Percentiles rank a stretch among this genome's conserved stretches.
Evolutionary conservation across 106 monocot species (phyloP).

Genomic region (Apostasia shenzhenica): DNA sequence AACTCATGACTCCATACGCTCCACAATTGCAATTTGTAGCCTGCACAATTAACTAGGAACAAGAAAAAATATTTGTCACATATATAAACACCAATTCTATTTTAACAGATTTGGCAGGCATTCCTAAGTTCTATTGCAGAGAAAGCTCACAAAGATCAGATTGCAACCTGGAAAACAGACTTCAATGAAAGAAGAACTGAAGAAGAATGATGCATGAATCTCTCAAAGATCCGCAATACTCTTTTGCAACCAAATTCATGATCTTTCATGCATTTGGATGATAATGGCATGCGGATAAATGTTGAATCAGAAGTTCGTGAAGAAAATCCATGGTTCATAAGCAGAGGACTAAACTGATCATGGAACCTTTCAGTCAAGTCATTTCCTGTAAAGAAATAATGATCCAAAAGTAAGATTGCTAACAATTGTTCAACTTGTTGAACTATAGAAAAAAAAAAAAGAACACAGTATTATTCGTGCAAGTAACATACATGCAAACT

Average conservation of each 20-base stretch:
- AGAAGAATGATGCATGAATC: slow-evolving; percentile 58
- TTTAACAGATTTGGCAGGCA: no score
- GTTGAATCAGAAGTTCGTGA: slow-evolving; percentile 46
- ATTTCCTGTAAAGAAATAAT: slow-evolving; percentile 47
- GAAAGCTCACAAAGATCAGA: not conserved
- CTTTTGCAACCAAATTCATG: slow-evolving; percentile 46
- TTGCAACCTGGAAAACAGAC: slow-evolving; percentile 75
- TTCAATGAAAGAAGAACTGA: slow-evolving; percentile 69
- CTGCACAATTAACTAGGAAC: no score
- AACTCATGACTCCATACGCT: not conserved
- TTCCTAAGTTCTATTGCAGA: no score
- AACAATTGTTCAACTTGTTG: no score
- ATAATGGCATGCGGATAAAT: slow-evolving; percentile 91
- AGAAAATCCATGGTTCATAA: slow-evolving; percentile 43
- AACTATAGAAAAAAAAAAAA: no score
- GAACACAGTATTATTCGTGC: not conserved
- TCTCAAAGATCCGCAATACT: slow-evolving; percentile 69
- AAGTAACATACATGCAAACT: no score
- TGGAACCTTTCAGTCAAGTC: slow-evolving; percentile 68
- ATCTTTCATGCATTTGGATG: slow-evolving; percentile 64
- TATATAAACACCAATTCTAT: no score
- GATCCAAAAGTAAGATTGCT: not conserved
- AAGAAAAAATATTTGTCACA: no score
- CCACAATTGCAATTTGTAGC: no score
- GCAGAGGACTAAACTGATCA: slow-evolving; percentile 88